Conservation (phyloP, 192 early-diverging fungal species). For the Pilobolus umbonatus region DNA sequence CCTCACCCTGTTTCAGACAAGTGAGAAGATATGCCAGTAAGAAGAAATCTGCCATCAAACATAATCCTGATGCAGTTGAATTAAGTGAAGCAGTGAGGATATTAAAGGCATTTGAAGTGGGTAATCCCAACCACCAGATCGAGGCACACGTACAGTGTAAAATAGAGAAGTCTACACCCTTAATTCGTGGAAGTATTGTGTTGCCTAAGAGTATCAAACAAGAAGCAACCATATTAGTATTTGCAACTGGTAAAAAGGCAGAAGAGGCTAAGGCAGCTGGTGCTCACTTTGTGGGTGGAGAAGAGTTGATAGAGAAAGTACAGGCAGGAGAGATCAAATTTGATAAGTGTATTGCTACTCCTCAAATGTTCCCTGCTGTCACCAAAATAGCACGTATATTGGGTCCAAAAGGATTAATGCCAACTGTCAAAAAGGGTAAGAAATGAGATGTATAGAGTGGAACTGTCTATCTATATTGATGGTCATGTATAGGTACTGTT, state of each 20-base stretch:
- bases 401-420: slow-evolving; percentile 97
- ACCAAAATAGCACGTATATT: slow-evolving; percentile 83
- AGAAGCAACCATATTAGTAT: slow-evolving; percentile 67
- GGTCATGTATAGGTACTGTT: slow-evolving; percentile 50
- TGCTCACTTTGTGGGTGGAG: slow-evolving; percentile 79
- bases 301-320: slow-evolving; percentile 73
- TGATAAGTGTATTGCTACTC: slow-evolving; percentile 84
- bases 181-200: slow-evolving; percentile 74
- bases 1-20: slow-evolving; percentile 5
- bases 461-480: slow-evolving; percentile 1
- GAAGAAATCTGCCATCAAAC: slow-evolving; percentile 11
- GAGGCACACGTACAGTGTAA: slow-evolving; percentile 68
- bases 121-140: slow-evolving; percentile 54
- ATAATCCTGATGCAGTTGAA: slow-evolving; percentile 45
- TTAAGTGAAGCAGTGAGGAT: slow-evolving; percentile 45
- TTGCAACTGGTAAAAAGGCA: slow-evolving; percentile 82
- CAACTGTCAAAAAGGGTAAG: slow-evolving; percentile 71
- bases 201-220: slow-evolving; percentile 63
- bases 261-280: slow-evolving; percentile 78
- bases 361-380: slow-evolving; percentile 83
- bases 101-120: slow-evolving; percentile 63
- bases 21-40: slow-evolving; percentile 15
- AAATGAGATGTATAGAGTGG: neutral
- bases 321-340: slow-evolving; percentile 63
- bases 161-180: slow-evolving; percentile 73